Base-by-base conservation (phyloP, 2,329 filamentous ascomycete species). In the Emergomyces pasteurianus region DNA sequence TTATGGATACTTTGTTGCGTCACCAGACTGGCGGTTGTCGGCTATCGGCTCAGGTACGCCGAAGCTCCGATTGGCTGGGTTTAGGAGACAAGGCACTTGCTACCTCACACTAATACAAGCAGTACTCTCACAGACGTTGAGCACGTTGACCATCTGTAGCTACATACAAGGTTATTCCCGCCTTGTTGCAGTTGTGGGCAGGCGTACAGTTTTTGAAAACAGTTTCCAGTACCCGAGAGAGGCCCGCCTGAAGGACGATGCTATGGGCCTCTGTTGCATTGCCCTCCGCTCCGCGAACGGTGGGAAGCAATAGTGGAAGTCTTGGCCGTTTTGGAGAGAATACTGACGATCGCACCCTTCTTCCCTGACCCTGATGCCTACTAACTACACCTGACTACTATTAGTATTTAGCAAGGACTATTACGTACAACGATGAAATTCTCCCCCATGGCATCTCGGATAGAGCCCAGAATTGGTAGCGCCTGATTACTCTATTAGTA, bases 391-490 rank as follows among this genome's bases (percentile, higher is more conserved):
- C n/a, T n/a, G n/a, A n/a, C n/a, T n/a, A n/a, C n/a, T n/a, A n/a
- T n/a, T 31, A 31, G 31, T 31, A 31, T 31, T 31, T 31, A 31
- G 3, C 31, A 31, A 16, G 14, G 23, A 18, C 10, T 3, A 50
- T n/a, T n/a, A n/a, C n/a, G n/a, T n/a, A n/a, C n/a, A 16, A 12
- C 71, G 2, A 71, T 74, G 58, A 74, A 71, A 58, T 72, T 67
- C 47, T 60, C 64, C 18, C 66, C 62, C 67, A 68, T 66, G 65
- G 65, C 61, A 9, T 63, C 53, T 49, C 62, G 60, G 58, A 66
- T 60, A 42, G 70, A 66, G 2, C 57, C 56, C 1, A 75, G 68
- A 54, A 75, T 74, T 43, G 68, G 65, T 16, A 65, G 63, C 57
- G 71, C 71, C 36, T 66, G n/a, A n/a, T n/a, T n/a, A n/a, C n/a